Evolutionary conservation across 176 grass and related monocot species (phyloP).

Genomic region (Avena atlantica): DNA sequence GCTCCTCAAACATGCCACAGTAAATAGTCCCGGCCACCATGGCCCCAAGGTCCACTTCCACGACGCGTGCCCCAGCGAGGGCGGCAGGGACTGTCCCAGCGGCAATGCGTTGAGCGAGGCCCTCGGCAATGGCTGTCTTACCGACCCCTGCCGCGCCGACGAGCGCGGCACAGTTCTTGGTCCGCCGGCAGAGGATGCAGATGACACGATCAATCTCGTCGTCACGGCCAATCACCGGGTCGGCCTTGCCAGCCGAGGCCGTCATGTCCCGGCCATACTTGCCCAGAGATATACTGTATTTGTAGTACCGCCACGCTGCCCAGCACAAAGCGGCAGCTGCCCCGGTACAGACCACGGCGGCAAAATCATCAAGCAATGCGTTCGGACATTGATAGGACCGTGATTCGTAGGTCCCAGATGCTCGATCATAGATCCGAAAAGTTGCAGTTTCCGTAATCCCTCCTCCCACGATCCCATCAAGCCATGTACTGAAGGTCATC

Average conservation of each 20-base stretch:
- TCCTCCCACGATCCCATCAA: constrained; percentile 29
- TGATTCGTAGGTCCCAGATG: background rate
- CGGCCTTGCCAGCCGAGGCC: constrained; percentile 1
- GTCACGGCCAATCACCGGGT: constrained; percentile 20
- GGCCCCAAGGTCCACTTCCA: constrained; percentile 21
- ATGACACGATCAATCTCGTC: constrained; percentile 20
- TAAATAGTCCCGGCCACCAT: background rate
- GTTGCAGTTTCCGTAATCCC: background rate
- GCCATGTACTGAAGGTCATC: constrained; percentile 25
- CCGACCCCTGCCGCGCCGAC: constrained; percentile 14
- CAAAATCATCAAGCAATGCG: background rate
- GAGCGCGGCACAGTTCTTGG: background rate
- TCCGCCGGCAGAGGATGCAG: constrained; percentile 25
- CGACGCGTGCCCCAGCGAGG: background rate
- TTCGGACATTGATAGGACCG: background rate
- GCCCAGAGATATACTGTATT: too few species aligned
- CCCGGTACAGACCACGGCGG: background rate
- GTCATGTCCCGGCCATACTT: constrained; percentile 23
- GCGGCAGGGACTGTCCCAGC: constrained; percentile 4
- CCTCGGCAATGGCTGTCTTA: constrained; percentile 14
- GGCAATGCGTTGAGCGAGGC: constrained; percentile 15
- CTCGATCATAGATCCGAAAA: background rate
- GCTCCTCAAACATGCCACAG: constrained; percentile 1
- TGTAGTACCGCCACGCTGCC: constrained; percentile 24
- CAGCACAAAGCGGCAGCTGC: background rate